Percentiles rank a stretch among this genome's conserved stretches.
These are phyloP conservation scores for Sugiyamaella americana DNA, from an alignment of 805 yeast species.

Conservation along the genomic window DNA sequence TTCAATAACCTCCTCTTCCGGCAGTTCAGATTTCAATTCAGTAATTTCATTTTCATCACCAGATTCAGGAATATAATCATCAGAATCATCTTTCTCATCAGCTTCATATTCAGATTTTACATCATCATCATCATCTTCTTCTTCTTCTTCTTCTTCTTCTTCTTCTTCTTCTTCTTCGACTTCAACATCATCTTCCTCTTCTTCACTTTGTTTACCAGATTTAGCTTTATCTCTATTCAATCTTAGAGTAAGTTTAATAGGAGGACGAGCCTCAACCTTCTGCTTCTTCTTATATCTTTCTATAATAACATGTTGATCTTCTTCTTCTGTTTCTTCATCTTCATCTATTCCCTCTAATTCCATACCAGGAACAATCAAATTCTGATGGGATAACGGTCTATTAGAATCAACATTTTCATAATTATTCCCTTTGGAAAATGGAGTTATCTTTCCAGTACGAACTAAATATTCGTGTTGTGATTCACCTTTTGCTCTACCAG, in stretches of 20 bases:
- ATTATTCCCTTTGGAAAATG: conserved; percentile 60
- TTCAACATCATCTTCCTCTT: conserved; percentile 1
- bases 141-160: not conserved
- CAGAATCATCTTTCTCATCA: conserved; percentile 22
- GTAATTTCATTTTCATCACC: not conserved
- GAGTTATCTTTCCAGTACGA: conserved; percentile 89
- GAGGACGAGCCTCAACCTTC: conserved; percentile 3
- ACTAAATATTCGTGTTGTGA: conserved; percentile 72
- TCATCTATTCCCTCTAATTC: conserved; percentile 21
- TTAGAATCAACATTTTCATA: conserved; percentile 7
- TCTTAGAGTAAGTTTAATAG: not conserved
- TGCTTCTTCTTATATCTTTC: conserved; percentile 2
- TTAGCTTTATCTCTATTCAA: not conserved
- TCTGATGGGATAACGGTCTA: conserved; percentile 36
- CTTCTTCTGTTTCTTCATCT: conserved; percentile 12
- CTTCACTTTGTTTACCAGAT: conserved; percentile 4
- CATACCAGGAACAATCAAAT: conserved; percentile 48
- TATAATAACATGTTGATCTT: not conserved
- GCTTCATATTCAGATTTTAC: conserved; percentile 23
- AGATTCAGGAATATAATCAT: conserved; percentile 17
- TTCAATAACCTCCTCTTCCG: conserved; percentile 7
- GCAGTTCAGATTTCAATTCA: too few species aligned
- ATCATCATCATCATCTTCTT: conserved; percentile 1
- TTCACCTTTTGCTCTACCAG: conserved; percentile 57
- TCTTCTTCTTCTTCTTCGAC: not conserved